Conservation (phyloP, 108 stramenopile species). For the Conticribra weissflogii region DNA sequence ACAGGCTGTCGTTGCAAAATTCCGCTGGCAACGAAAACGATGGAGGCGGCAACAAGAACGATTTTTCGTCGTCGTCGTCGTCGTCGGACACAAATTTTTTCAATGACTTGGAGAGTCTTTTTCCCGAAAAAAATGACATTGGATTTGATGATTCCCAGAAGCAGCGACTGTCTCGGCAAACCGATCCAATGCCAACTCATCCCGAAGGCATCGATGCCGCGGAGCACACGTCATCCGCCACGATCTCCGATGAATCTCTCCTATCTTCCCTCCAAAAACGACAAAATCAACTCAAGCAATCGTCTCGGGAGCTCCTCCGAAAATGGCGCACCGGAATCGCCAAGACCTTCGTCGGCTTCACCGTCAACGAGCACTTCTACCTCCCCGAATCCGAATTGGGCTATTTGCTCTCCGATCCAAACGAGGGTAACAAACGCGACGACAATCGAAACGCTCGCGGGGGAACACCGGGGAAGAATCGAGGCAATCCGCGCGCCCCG, state of each 20-base stretch:
- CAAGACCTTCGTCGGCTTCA: constrained; percentile 23
- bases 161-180: background rate
- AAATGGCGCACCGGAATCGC: constrained; percentile 30
- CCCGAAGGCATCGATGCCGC: background rate
- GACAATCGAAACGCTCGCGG: background rate
- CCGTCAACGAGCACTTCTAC: constrained; percentile 34
- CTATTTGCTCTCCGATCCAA: too few species aligned
- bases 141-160: background rate
- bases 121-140: background rate
- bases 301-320: constrained; percentile 25
- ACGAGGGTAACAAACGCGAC: background rate
- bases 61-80: too few species aligned
- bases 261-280: constrained; percentile 2
- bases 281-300: constrained; percentile 2
- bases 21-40: too few species aligned
- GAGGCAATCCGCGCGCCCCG: too few species aligned
- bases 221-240: background rate
- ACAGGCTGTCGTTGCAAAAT: too few species aligned
- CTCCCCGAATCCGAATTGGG: too few species aligned
- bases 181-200: background rate
- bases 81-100: background rate
- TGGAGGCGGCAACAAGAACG: too few species aligned
- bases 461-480: too few species aligned
- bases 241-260: background rate
- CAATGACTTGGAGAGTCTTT: background rate